Percentiles rank a stretch among this genome's conserved stretches.
phyloP scores from a whole-genome alignment of 345 rosid genomes.

The Rubroshorea leprosula region DNA sequence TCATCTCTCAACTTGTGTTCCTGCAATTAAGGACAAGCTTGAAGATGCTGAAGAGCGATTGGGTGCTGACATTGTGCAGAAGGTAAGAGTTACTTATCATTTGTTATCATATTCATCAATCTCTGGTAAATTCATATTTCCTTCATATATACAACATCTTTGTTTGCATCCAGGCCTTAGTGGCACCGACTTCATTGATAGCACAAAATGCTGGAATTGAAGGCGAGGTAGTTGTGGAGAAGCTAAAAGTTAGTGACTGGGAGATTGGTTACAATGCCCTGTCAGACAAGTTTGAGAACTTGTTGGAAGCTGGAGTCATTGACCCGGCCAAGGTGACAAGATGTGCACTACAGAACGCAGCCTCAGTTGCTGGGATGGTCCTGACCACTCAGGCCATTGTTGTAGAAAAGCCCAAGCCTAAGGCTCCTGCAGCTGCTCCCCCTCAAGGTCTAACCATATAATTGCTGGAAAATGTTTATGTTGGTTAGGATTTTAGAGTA shows the following conservation, averaged over 20 bases:
- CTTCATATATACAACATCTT: too few relatives aligned
- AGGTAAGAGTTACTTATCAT: constrained; percentile 37
- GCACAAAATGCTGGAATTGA: constrained; percentile 95
- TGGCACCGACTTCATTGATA: constrained; percentile 84
- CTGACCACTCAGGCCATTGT: constrained; percentile 97
- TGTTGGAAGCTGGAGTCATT: constrained; percentile 83
- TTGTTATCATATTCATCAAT: background rate
- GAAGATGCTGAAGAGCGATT: constrained; percentile 77
- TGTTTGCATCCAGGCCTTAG: constrained; percentile 54
- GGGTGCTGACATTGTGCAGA: constrained; percentile 95
- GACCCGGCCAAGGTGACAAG: constrained; percentile 95
- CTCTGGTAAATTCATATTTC: background rate
- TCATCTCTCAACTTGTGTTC: background rate
- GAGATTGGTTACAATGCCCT: constrained; percentile 92
- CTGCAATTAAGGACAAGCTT: constrained; percentile 21
- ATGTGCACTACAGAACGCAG: constrained; percentile 88
- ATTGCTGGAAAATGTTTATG: background rate
- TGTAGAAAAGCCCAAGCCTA: constrained; percentile 78
- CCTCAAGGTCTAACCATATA: constrained; percentile 59
- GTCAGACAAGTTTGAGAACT: constrained; percentile 81
- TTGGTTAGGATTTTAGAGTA: background rate
- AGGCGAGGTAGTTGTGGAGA: constrained; percentile 94
- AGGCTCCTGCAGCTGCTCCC: constrained; percentile 45
- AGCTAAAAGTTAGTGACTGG: constrained; percentile 71
- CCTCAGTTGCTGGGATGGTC: constrained; percentile 97